A percentile compares a stretch with the other conserved stretches of the same genome.
Conservation (phyloP, 768 basidiomycete species). For the Agaricus subrufescens region DNA sequence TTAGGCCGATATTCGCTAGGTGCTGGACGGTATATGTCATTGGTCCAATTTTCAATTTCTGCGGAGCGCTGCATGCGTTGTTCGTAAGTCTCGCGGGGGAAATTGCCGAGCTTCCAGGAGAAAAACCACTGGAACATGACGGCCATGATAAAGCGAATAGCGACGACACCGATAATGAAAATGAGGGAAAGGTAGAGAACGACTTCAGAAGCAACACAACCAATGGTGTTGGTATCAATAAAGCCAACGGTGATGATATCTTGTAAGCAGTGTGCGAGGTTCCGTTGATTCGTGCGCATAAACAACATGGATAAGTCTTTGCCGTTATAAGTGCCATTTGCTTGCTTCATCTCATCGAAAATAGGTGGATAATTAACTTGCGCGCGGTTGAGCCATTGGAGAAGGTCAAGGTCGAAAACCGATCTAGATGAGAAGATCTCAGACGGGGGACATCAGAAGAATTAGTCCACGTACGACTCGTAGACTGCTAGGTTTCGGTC, state of each 20-base stretch:
- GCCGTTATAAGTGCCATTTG: constrained; percentile 71
- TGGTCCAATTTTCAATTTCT: constrained; percentile 95
- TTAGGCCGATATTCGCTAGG: constrained; percentile 90
- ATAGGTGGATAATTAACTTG: constrained; percentile 81
- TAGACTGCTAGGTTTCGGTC: constrained; percentile 87
- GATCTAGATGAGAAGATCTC: constrained; percentile 37
- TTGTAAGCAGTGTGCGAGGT: constrained; percentile 76
- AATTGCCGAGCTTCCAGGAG: constrained; percentile 92
- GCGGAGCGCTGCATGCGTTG: constrained; percentile 84
- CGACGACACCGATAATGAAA: constrained; percentile 96
- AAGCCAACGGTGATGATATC: constrained; percentile 88
- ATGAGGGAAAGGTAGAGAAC: constrained; percentile 93
- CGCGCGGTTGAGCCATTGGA: constrained; percentile 77
- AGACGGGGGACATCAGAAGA: background rate
- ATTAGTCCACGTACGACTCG: constrained; percentile 65
- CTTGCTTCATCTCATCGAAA: constrained; percentile 71
- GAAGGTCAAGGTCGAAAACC: constrained; percentile 85
- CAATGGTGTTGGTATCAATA: constrained; percentile 91
- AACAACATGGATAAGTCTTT: constrained; percentile 88
- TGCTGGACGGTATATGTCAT: constrained; percentile 92
- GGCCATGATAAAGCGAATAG: constrained; percentile 94
- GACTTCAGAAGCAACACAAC: constrained; percentile 92
- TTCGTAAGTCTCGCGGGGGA: constrained; percentile 88
- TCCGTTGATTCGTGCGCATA: constrained; percentile 62
- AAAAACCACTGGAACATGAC: constrained; percentile 98